These are phyloP conservation scores for Epichloe glyceriae DNA, from an alignment of 2,329 filamentous ascomycete species.

Conservation along the genomic window DNA sequence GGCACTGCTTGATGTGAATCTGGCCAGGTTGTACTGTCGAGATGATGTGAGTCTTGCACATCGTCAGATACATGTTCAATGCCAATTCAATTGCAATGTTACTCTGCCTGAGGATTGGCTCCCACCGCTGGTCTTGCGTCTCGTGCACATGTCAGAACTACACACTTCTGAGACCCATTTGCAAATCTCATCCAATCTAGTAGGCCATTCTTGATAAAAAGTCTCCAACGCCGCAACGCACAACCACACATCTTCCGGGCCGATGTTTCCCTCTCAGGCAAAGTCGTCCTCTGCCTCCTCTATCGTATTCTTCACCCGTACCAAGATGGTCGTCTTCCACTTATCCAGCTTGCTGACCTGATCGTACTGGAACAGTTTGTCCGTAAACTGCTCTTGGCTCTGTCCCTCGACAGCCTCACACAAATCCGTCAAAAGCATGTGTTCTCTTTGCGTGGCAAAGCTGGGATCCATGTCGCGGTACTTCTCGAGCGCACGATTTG, in stretches of 20 bases:
- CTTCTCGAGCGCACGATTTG: conserved; percentile 65
- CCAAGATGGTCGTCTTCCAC: conserved; percentile 84
- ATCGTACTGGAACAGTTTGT: conserved; percentile 81
- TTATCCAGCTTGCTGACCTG: conserved; percentile 89
- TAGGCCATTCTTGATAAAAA: not conserved
- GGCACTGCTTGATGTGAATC: too few species aligned
- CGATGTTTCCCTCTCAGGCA: conserved; percentile 17
- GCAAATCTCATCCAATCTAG: not conserved
- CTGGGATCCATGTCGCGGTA: conserved; percentile 70
- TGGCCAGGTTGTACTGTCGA: too few species aligned
- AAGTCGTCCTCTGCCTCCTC: conserved; percentile 40
- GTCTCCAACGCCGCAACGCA: not conserved
- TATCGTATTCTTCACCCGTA: conserved; percentile 74
- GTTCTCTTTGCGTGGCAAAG: conserved; percentile 67
- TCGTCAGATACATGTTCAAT: too few species aligned
- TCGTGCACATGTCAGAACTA: too few species aligned
- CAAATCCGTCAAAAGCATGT: conserved; percentile 68
- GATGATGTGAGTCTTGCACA: too few species aligned
- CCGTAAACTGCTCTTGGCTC: conserved; percentile 71
- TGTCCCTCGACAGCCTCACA: conserved; percentile 60
- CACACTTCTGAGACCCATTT: not conserved
- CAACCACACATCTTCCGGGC: not conserved
- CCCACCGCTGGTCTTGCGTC: too few species aligned
- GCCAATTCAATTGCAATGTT: too few species aligned
- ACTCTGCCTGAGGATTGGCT: too few species aligned